Evolutionary conservation across 805 yeast genomes (phyloP).

Genomic region (Torulaspora indica): DNA sequence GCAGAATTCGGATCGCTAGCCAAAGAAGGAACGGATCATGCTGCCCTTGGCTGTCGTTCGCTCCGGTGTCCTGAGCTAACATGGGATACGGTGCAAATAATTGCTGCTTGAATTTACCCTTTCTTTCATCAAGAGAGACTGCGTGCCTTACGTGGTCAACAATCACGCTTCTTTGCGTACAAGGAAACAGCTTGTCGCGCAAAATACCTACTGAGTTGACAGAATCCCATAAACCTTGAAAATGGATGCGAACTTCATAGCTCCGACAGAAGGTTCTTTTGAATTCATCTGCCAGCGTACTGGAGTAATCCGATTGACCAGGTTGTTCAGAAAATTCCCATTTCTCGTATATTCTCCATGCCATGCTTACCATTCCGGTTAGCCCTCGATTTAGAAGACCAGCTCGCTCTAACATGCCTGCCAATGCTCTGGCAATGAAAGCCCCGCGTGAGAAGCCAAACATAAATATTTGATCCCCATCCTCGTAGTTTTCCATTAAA

Average conservation of each 20-base stretch:
- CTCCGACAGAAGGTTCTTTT: slow-evolving; percentile 48
- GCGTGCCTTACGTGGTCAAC: slow-evolving; percentile 65
- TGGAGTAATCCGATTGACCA: slow-evolving; percentile 39
- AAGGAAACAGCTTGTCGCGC: slow-evolving; percentile 56
- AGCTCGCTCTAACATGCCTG: slow-evolving; percentile 62
- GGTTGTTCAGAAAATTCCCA: slow-evolving; percentile 64
- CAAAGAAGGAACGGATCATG: too few species aligned
- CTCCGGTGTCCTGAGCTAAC: too few species aligned
- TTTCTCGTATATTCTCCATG: slow-evolving; percentile 57
- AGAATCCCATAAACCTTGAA: slow-evolving; percentile 67
- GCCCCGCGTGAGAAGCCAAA: slow-evolving; percentile 67
- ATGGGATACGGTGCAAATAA: slow-evolving; percentile 46
- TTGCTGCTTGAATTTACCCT: slow-evolving; percentile 58
- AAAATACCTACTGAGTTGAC: slow-evolving; percentile 62
- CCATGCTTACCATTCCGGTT: slow-evolving; percentile 52
- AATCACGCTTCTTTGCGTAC: slow-evolving; percentile 45
- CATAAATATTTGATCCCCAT: slow-evolving; percentile 49
- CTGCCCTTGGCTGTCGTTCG: too few species aligned
- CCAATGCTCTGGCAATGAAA: slow-evolving; percentile 56
- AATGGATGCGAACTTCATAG: slow-evolving; percentile 42
- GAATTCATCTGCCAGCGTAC: slow-evolving; percentile 49
- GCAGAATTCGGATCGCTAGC: neutral
- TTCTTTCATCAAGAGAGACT: slow-evolving; percentile 59
- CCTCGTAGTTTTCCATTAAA: slow-evolving; percentile 44
- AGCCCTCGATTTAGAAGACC: slow-evolving; percentile 54